phyloP scores from a whole-genome alignment of 2,329 filamentous ascomycete genomes.

The Colletotrichum echinochloae region DNA sequence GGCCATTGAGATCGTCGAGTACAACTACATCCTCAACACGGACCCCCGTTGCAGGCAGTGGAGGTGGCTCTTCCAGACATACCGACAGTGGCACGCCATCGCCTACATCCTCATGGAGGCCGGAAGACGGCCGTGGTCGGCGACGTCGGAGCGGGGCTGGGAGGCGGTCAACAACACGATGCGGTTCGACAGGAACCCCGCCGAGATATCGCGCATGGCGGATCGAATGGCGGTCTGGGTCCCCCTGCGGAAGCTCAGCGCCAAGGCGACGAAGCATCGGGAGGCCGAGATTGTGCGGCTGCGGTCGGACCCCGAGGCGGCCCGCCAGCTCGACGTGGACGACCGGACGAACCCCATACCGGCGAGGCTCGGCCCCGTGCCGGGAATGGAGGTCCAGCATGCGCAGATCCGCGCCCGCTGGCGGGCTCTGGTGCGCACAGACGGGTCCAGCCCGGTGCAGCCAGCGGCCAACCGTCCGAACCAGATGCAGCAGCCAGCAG shows the following conservation, averaged over 20 bases:
- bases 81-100: conserved; percentile 64
- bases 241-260: conserved; percentile 66
- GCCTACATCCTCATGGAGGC: conserved; percentile 62
- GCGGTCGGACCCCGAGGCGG: conserved; percentile 60
- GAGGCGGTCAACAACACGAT: conserved; percentile 55
- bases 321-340: conserved; percentile 60
- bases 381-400: conserved; percentile 59
- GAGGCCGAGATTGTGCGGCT: conserved; percentile 63
- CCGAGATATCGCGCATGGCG: conserved; percentile 58
- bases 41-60: conserved; percentile 63
- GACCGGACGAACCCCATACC: conserved; percentile 59
- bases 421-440: conserved; percentile 60
- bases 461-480: conserved; percentile 36
- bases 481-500: conserved; percentile 6
- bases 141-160: conserved; percentile 64
- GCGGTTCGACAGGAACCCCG: conserved; percentile 52
- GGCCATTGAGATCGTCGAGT: conserved; percentile 79
- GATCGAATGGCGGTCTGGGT: conserved; percentile 64
- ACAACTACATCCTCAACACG: conserved; percentile 73
- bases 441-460: conserved; percentile 44
- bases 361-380: conserved; percentile 60
- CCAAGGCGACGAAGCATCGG: conserved; percentile 64
- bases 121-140: conserved; percentile 60
- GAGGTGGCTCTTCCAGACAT: conserved; percentile 63
- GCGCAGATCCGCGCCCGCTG: conserved; percentile 63